These are phyloP conservation scores for Xylaria sp. DNA, from an alignment of 2,329 filamentous ascomycete genomes.

Conservation along the genomic window DNA sequence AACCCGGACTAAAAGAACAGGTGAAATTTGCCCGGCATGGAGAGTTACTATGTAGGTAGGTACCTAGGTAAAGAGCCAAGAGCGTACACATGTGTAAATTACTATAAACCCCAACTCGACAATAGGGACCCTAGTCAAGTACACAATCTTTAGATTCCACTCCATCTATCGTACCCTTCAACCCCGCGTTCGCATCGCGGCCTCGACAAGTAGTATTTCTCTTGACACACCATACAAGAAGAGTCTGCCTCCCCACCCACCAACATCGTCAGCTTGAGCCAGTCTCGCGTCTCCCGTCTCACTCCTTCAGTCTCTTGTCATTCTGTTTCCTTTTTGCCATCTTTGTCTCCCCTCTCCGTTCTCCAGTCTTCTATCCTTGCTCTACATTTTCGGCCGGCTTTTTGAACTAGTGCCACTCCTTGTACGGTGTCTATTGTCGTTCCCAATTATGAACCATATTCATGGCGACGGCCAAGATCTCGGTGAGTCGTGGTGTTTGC, in stretches of 20 bases:
- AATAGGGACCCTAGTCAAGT: conserved; percentile 2
- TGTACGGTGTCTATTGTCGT: conserved; percentile 28
- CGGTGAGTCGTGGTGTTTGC: conserved; percentile 51
- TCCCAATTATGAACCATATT: conserved; percentile 59
- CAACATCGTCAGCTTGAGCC: conserved; percentile 36
- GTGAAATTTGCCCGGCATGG: conserved; percentile 24
- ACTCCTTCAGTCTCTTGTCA: conserved; percentile 16
- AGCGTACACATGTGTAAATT: neutral
- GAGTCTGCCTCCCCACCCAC: neutral
- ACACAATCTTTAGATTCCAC: conserved; percentile 28
- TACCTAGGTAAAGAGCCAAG: neutral
- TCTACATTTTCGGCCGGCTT: conserved; percentile 7
- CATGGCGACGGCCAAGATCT: conserved; percentile 56
- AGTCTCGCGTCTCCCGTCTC: conserved; percentile 33
- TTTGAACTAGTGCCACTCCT: neutral
- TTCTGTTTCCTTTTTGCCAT: conserved; percentile 23
- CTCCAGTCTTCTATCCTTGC: conserved; percentile 1
- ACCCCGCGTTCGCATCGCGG: conserved; percentile 39
- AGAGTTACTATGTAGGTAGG: too few relatives aligned
- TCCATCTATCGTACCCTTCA: conserved; percentile 19
- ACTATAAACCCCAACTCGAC: conserved; percentile 26
- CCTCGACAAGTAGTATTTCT: conserved; percentile 28
- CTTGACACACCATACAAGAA: neutral
- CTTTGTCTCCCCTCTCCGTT: conserved; percentile 3
- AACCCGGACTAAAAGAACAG: neutral